Evolutionary conservation across 1,284 basidiomycete genomes (phyloP).

Genomic region (Puccinia coronata): DNA sequence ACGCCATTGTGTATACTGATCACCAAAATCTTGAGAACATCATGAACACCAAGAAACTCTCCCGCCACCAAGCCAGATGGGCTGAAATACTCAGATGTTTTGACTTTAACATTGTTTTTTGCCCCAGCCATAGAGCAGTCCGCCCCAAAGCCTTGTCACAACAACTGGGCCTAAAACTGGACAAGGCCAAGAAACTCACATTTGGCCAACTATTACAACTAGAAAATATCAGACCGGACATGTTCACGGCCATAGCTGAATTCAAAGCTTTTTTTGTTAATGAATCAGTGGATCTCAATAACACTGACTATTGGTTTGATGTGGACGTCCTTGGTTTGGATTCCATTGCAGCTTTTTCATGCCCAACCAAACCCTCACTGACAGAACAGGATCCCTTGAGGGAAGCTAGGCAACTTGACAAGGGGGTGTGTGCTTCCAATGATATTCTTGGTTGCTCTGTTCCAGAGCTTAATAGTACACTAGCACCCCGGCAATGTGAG

Average conservation of each 20-base stretch:
- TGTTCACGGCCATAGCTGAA: background rate
- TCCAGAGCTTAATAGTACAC: too few relatives aligned
- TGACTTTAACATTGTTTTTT: conserved; percentile 2
- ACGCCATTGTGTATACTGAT: conserved; percentile 20
- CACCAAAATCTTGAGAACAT: conserved; percentile 11
- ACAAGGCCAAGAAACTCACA: background rate
- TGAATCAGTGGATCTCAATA: too few relatives aligned
- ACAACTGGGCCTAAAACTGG: background rate
- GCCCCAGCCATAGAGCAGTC: background rate
- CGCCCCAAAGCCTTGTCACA: background rate
- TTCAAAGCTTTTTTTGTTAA: background rate
- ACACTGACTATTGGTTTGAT: too few relatives aligned
- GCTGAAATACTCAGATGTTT: background rate
- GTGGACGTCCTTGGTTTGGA: too few relatives aligned
- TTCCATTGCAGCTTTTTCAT: too few relatives aligned
- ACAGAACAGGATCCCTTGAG: too few relatives aligned
- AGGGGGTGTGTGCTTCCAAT: too few relatives aligned
- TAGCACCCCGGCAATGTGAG: too few relatives aligned
- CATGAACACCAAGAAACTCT: conserved; percentile 14
- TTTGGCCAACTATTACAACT: background rate
- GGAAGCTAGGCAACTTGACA: too few relatives aligned
- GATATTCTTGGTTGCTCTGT: too few relatives aligned
- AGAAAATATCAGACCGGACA: too few relatives aligned
- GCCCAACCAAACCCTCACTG: too few relatives aligned
- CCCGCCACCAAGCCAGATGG: background rate